phyloP scores from a whole-genome alignment of 768 basidiomycete species.

The Roridomyces roridus region DNA sequence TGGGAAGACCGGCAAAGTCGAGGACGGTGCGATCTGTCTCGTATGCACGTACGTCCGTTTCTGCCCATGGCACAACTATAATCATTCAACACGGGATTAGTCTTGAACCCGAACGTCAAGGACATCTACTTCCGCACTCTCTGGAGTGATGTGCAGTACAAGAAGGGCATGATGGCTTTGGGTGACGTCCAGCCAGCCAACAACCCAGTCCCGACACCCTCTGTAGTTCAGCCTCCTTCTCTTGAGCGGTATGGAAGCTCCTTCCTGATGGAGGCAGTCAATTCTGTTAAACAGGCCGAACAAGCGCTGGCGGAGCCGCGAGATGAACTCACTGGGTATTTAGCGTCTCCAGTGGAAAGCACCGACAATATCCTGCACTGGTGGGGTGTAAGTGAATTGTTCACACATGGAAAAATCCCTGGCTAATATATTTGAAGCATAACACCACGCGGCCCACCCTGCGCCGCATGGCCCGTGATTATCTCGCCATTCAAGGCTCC shows the following conservation, averaged over 20 bases:
- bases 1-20: neutral
- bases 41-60: neutral
- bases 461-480: constrained; percentile 31
- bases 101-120: constrained; percentile 1
- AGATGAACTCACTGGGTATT: constrained; percentile 5
- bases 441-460: constrained; percentile 16
- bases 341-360: neutral
- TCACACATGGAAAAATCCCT: neutral
- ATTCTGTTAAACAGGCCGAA: constrained; percentile 12
- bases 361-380: neutral
- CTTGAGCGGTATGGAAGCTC: neutral
- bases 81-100: too few relatives aligned
- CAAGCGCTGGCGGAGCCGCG: neutral
- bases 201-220: too few relatives aligned
- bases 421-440: constrained; percentile 8
- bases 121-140: neutral
- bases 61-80: too few relatives aligned
- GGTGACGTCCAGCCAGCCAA: too few relatives aligned
- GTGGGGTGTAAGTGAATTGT: neutral
- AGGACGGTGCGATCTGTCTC: neutral
- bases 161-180: neutral
- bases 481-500: constrained; percentile 36
- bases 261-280: neutral
- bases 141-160: neutral
- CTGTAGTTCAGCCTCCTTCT: neutral